Conservation (phyloP, 2,329 filamentous ascomycete genomes). For the Exutisphaerella laricina region DNA sequence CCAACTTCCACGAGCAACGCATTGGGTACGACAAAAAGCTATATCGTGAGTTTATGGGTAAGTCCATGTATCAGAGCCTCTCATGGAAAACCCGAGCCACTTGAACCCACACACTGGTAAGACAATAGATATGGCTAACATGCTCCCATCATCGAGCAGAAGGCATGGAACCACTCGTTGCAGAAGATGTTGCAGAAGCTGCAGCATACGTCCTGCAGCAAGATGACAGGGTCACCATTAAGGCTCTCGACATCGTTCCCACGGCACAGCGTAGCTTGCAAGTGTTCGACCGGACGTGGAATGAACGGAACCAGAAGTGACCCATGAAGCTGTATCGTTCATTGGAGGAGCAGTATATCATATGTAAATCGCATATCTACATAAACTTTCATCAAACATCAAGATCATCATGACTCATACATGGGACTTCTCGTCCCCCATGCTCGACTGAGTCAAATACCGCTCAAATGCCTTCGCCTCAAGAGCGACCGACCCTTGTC, state of each 20-base stretch:
- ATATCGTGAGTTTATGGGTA: conserved; percentile 33
- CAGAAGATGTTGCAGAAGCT: conserved; percentile 40
- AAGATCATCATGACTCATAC: conserved; percentile 3
- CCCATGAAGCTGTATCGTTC: not conserved
- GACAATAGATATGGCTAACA: too few species aligned
- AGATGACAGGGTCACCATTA: conserved; percentile 38
- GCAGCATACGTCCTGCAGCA: conserved; percentile 42
- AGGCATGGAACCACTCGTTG: conserved; percentile 42
- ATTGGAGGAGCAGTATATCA: not conserved
- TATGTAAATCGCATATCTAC: too few species aligned
- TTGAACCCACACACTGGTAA: too few species aligned
- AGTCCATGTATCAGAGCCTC: too few species aligned
- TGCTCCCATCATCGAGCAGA: too few species aligned
- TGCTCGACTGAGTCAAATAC: conserved; percentile 22
- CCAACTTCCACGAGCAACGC: conserved; percentile 45
- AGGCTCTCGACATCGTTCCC: conserved; percentile 44
- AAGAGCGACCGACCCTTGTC: conserved; percentile 14
- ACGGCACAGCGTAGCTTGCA: conserved; percentile 37
- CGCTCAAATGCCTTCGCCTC: conserved; percentile 24
- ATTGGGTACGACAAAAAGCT: conserved; percentile 41
- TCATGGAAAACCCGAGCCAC: too few species aligned
- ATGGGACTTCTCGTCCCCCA: conserved; percentile 16
- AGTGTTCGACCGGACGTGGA: conserved; percentile 19
- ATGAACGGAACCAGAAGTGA: conserved; percentile 2
- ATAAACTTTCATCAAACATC: not conserved